Conservation (phyloP, 2,329 filamentous ascomycete species). For the Teratosphaeria viscida region DNA sequence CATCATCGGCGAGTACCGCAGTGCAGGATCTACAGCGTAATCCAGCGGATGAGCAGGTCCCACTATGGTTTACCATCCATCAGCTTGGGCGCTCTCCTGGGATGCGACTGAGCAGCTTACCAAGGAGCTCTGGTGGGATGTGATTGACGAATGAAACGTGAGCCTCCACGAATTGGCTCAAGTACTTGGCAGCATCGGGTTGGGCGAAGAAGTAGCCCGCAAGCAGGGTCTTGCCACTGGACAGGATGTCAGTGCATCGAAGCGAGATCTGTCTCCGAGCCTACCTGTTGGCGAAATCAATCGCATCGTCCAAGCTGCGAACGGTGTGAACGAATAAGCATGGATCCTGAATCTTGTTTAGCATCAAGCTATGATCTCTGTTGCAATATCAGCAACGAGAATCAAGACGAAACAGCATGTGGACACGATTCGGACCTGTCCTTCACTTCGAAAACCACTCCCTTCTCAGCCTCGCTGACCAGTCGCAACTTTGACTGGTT, state of each 20-base stretch:
- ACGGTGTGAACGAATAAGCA: slow-evolving; percentile 38
- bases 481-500: neutral
- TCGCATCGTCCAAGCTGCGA: slow-evolving; percentile 45
- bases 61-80: neutral
- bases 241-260: neutral
- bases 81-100: neutral
- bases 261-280: neutral
- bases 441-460: neutral
- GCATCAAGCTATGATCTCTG: neutral
- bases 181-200: slow-evolving; percentile 45
- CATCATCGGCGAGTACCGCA: neutral
- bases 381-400: neutral
- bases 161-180: slow-evolving; percentile 46
- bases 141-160: slow-evolving; percentile 47
- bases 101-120: neutral
- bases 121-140: slow-evolving; percentile 44
- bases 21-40: neutral
- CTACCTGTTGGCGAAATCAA: slow-evolving; percentile 31
- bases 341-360: slow-evolving; percentile 30
- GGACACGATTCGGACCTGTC: neutral
- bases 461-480: neutral
- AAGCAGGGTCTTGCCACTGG: slow-evolving; percentile 25
- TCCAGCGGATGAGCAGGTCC: neutral
- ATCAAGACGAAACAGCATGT: neutral
- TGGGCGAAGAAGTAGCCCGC: slow-evolving; percentile 46